Conservation (phyloP, 768 basidiomycete genomes). For the Leccinum aurantiacum region DNA sequence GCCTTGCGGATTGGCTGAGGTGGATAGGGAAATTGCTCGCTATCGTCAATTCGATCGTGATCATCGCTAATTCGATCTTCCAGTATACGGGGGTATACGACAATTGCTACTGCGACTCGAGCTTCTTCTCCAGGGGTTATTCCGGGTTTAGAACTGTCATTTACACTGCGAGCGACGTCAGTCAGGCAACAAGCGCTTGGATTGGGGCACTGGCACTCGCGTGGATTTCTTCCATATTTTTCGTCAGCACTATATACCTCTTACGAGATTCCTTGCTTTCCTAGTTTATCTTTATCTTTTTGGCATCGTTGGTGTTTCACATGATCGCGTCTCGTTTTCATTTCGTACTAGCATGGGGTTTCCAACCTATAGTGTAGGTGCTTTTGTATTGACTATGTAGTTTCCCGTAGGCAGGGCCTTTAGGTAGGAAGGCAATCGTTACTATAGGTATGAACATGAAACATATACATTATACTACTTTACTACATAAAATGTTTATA, state of each 20-base stretch:
- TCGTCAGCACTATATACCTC: background rate
- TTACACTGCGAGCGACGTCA: conserved; percentile 18
- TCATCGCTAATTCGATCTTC: conserved; percentile 29
- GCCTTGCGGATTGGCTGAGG: conserved; percentile 20
- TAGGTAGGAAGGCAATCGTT: too few species aligned
- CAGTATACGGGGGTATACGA: conserved; percentile 30
- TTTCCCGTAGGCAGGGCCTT: too few species aligned
- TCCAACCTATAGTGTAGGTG: too few species aligned
- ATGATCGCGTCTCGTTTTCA: too few species aligned
- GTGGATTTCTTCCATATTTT: background rate
- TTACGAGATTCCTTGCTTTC: background rate
- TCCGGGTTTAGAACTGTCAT: conserved; percentile 34
- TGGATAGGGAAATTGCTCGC: conserved; percentile 31
- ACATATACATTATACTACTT: too few species aligned
- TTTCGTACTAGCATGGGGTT: too few species aligned
- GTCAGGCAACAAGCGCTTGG: conserved; percentile 5
- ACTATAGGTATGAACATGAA: too few species aligned
- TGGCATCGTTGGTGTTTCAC: background rate
- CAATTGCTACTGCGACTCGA: conserved; percentile 34
- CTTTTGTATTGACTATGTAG: too few species aligned
- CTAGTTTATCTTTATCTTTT: background rate
- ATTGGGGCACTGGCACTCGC: background rate
- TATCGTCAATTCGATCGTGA: conserved; percentile 25
- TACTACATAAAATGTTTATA: too few species aligned
- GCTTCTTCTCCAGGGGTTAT: conserved; percentile 16